A percentile compares a stretch with the other conserved stretches of the same genome.
Evolutionary conservation across 2,329 filamentous ascomycete species (phyloP).

Genomic region (Aspergillus sclerotialis): DNA sequence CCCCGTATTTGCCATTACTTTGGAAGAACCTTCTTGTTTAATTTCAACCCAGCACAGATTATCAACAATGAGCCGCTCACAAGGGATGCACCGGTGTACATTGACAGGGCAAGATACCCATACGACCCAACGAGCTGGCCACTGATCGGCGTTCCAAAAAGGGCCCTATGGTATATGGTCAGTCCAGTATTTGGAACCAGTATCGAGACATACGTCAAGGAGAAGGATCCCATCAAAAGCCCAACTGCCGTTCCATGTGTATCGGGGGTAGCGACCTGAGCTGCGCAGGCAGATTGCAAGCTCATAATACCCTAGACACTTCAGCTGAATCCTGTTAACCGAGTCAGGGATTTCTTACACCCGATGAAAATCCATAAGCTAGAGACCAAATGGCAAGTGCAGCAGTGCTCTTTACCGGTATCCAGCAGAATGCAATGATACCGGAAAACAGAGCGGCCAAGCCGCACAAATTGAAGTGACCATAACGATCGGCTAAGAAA

Average conservation of each 20-base stretch:
- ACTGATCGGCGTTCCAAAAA: slow-evolving; percentile 38
- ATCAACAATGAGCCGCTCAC: slow-evolving; percentile 15
- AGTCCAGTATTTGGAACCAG: background rate
- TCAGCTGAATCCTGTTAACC: background rate
- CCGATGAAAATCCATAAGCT: slow-evolving; percentile 42
- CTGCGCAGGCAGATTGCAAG: slow-evolving; percentile 41
- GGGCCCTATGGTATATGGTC: slow-evolving; percentile 18
- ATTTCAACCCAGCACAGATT: background rate
- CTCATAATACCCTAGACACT: slow-evolving; percentile 37
- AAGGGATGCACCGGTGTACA: slow-evolving; percentile 30
- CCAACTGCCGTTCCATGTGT: slow-evolving; percentile 40
- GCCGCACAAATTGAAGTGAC: slow-evolving; percentile 26
- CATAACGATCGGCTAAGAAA: slow-evolving; percentile 28
- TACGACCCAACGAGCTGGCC: slow-evolving; percentile 32
- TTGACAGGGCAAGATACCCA: slow-evolving; percentile 35
- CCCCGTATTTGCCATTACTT: no score
- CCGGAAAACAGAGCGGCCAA: slow-evolving; percentile 25
- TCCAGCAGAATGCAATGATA: slow-evolving; percentile 41
- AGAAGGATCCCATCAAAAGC: slow-evolving; percentile 33
- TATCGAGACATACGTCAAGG: slow-evolving; percentile 34
- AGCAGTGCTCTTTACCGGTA: slow-evolving; percentile 34
- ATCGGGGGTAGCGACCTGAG: slow-evolving; percentile 32
- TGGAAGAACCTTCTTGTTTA: no score
- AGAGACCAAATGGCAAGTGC: slow-evolving; percentile 40
- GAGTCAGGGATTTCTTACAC: slow-evolving; percentile 21